These are phyloP conservation scores for Penicillium simplicissimum DNA, from an alignment of 495 filamentous ascomycete species.

Conservation along the genomic window DNA sequence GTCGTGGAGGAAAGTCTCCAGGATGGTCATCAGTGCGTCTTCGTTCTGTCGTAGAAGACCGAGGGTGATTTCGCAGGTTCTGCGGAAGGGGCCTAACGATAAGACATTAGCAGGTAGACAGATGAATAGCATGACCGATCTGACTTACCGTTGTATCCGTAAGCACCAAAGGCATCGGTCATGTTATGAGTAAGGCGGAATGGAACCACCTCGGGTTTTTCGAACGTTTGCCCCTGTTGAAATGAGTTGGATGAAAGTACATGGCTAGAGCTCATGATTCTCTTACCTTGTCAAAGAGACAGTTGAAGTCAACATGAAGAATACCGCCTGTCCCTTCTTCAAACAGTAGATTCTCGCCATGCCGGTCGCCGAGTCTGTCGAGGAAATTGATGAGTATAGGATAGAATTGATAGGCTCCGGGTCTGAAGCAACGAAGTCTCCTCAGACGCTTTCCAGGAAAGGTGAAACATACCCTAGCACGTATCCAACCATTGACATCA, in stretches of 20 bases:
- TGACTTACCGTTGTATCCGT: slow-evolving; percentile 70
- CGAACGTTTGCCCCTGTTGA: slow-evolving; percentile 76
- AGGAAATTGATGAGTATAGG: slow-evolving; percentile 9
- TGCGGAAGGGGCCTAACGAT: slow-evolving; percentile 73
- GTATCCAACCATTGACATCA: slow-evolving; percentile 97
- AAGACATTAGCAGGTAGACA: slow-evolving; percentile 11
- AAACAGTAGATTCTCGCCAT: slow-evolving; percentile 95
- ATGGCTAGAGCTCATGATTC: too few relatives aligned
- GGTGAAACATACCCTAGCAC: slow-evolving; percentile 65
- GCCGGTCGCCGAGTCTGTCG: slow-evolving; percentile 83
- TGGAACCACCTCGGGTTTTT: slow-evolving; percentile 92
- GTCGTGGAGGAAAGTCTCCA: slow-evolving; percentile 96
- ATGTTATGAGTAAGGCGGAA: slow-evolving; percentile 99
- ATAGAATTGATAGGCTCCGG: background rate
- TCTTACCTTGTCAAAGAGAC: slow-evolving; percentile 87
- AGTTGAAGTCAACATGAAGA: slow-evolving; percentile 99
- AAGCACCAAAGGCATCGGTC: slow-evolving; percentile 92
- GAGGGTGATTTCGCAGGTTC: slow-evolving; percentile 85
- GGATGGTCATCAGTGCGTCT: slow-evolving; percentile 92
- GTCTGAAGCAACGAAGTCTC: background rate
- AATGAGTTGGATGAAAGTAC: slow-evolving; percentile 6
- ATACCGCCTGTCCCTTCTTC: slow-evolving; percentile 93
- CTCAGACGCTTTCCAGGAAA: background rate
- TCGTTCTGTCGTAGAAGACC: slow-evolving; percentile 83
- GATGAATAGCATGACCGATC: background rate